A percentile compares a stretch with the other conserved stretches of the same genome.
These are phyloP conservation scores for Hyphodiscus sp. DNA, from an alignment of 2,329 filamentous ascomycete genomes.

Conservation along the genomic window DNA sequence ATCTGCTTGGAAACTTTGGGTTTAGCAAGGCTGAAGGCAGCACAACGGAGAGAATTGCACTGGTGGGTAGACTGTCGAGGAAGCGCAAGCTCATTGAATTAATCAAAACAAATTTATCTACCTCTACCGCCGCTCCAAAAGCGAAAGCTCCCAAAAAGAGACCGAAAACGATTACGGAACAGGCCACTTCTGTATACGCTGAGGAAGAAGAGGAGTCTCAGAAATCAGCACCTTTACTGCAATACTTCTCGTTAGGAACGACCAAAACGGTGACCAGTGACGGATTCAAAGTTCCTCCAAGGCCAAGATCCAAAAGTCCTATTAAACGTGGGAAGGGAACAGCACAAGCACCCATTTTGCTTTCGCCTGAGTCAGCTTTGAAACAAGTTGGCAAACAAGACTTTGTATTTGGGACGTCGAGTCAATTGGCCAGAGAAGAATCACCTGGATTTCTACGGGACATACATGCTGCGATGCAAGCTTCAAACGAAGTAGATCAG, in stretches of 20 bases:
- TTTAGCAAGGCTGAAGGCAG: conserved; percentile 27
- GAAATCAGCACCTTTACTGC: conserved; percentile 36
- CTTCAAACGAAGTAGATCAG: conserved; percentile 43
- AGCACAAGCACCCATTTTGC: conserved; percentile 42
- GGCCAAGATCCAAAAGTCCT: conserved; percentile 20
- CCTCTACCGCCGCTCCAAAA: conserved; percentile 35
- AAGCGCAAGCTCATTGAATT: conserved; percentile 53
- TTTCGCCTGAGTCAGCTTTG: conserved; percentile 64
- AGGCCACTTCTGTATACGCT: conserved; percentile 66
- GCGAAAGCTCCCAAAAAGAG: conserved; percentile 59
- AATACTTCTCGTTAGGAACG: conserved; percentile 35
- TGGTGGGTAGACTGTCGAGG: conserved; percentile 29
- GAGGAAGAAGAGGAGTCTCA: conserved; percentile 28
- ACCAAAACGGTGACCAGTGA: conserved; percentile 5
- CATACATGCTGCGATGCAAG: conserved; percentile 53
- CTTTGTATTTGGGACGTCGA: conserved; percentile 80
- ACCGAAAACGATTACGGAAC: conserved; percentile 68
- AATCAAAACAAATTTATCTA: conserved; percentile 32
- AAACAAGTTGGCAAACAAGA: conserved; percentile 62
- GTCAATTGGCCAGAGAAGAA: conserved; percentile 69
- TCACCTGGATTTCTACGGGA: conserved; percentile 60
- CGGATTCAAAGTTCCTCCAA: conserved; percentile 21
- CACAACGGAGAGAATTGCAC: conserved; percentile 6
- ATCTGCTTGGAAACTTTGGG: conserved; percentile 35
- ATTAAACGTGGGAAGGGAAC: conserved; percentile 28